Percentiles rank a stretch among this genome's conserved stretches.
phyloP scores from a whole-genome alignment of 345 rosid species.

The Ceriops tagal region DNA sequence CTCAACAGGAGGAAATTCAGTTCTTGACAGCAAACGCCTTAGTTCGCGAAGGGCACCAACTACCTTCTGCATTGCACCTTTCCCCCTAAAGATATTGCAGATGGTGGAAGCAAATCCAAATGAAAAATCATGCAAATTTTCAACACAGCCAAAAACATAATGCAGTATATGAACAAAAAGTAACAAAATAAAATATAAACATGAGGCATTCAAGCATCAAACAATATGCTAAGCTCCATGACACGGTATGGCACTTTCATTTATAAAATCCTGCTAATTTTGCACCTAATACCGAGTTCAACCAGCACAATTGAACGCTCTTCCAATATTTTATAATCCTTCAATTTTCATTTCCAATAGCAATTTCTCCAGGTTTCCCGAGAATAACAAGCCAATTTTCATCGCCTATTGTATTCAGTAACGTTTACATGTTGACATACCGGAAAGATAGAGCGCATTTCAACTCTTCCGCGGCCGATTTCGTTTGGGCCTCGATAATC shows the following conservation, averaged over 20 bases:
- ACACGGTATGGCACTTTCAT: too few relatives aligned
- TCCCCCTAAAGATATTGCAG: conserved; percentile 51
- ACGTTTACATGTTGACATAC: conserved; percentile 38
- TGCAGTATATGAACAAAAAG: not conserved
- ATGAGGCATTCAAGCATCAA: not conserved
- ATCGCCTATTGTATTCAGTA: too few relatives aligned
- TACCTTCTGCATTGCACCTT: conserved; percentile 80
- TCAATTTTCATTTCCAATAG: too few relatives aligned
- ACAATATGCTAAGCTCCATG: not conserved
- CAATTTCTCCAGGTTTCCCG: too few relatives aligned
- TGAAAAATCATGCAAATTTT: conserved; percentile 3
- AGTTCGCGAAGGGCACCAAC: conserved; percentile 78
- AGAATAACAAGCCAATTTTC: not conserved
- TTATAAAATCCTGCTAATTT: too few relatives aligned
- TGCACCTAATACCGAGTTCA: too few relatives aligned
- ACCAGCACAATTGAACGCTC: too few relatives aligned
- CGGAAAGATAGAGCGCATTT: conserved; percentile 62
- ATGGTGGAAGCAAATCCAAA: conserved; percentile 8
- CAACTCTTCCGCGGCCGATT: conserved; percentile 64
- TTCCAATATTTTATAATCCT: too few relatives aligned
- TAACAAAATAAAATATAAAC: not conserved
- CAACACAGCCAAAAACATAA: not conserved
- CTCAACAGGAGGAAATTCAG: conserved; percentile 82
- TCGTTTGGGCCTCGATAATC: conserved; percentile 60
- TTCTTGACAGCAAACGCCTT: conserved; percentile 75